A percentile compares a stretch with the other conserved stretches of the same genome.
phyloP scores from a whole-genome alignment of 2,329 filamentous ascomycete genomes.

The Pyrenochaeta sp. region DNA sequence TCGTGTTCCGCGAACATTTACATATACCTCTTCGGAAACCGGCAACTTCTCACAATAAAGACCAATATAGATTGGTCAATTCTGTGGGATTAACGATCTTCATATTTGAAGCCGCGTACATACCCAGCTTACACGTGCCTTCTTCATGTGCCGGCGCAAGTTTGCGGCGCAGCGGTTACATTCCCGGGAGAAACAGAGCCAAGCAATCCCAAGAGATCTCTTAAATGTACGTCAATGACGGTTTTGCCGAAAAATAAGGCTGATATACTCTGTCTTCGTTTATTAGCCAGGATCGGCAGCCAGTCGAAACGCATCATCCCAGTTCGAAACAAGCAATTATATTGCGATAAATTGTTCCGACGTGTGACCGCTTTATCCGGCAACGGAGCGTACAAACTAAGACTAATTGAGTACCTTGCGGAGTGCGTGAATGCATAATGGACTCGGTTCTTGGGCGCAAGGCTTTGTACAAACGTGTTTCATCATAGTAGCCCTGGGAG shows the following conservation, averaged over 20 bases:
- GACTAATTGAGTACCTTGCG: constrained; percentile 9
- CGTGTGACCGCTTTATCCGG: constrained; percentile 16
- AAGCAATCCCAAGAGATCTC: neutral
- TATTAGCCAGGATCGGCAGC: constrained; percentile 5
- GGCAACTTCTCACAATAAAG: no score
- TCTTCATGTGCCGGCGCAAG: neutral
- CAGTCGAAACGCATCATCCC: constrained; percentile 18
- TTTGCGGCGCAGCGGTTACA: neutral
- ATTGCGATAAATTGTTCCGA: constrained; percentile 21
- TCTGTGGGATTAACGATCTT: neutral
- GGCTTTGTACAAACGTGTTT: constrained; percentile 16
- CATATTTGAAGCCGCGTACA: neutral
- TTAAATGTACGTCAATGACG: neutral
- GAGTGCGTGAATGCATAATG: constrained; percentile 9
- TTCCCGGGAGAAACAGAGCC: neutral
- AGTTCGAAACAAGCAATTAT: constrained; percentile 16
- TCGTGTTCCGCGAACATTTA: no score
- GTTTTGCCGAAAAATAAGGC: constrained; percentile 1
- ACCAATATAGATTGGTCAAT: neutral
- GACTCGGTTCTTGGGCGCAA: constrained; percentile 10
- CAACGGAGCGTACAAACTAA: constrained; percentile 8
- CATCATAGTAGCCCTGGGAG: constrained; percentile 15
- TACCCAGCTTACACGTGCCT: neutral
- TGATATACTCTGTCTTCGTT: constrained; percentile 7
- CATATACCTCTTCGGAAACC: no score